phyloP scores from a whole-genome alignment of 1,284 basidiomycete species.

The Fomitopsis pinicola region DNA sequence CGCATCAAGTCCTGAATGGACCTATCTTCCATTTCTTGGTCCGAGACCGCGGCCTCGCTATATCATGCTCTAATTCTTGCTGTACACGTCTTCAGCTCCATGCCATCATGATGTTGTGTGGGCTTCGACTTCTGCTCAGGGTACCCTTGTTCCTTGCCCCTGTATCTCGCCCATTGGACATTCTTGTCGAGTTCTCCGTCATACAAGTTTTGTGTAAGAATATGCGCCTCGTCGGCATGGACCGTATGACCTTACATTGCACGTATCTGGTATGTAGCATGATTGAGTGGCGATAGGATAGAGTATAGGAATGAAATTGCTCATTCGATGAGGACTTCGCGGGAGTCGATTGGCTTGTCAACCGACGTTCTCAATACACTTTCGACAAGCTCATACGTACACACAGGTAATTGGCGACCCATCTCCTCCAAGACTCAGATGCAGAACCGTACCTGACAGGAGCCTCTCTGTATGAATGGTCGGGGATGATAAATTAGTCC shows the following conservation, averaged over 20 bases:
- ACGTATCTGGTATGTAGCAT: background rate
- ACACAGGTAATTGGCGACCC: background rate
- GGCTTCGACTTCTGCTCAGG: background rate
- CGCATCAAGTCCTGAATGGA: constrained; percentile 23
- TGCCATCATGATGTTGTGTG: background rate
- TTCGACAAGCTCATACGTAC: background rate
- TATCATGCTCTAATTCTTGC: background rate
- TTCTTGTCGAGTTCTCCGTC: background rate
- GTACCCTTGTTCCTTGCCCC: background rate
- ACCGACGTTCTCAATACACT: background rate
- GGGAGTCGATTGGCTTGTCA: background rate
- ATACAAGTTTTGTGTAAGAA: background rate
- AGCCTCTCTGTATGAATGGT: background rate
- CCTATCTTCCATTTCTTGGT: background rate
- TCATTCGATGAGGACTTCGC: background rate
- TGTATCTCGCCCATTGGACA: background rate
- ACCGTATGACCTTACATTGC: background rate
- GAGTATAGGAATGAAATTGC: background rate
- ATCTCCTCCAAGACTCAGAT: background rate
- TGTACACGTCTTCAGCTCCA: background rate
- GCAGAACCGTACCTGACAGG: background rate
- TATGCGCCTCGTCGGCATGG: background rate
- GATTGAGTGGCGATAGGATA: background rate
- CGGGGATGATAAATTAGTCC: background rate
- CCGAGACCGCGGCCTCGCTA: background rate